Conservation (phyloP, 1,284 basidiomycete species). For the Phylloboletellus chloephorus region DNA sequence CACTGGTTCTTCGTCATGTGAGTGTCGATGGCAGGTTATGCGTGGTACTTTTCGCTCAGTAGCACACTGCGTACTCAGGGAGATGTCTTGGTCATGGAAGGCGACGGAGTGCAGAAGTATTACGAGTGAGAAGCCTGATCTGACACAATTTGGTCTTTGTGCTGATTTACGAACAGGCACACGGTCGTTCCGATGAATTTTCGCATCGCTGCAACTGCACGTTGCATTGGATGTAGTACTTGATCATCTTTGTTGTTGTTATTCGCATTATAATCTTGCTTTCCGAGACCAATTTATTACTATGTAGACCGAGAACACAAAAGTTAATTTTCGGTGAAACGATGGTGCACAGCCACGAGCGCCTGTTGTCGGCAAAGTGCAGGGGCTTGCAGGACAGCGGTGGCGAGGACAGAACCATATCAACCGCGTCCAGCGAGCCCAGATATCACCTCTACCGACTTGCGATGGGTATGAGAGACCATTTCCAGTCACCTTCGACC, state of each 20-base stretch:
- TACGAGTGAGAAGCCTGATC: slow-evolving; percentile 53
- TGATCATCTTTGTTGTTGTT: slow-evolving; percentile 10
- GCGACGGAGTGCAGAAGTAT: slow-evolving; percentile 53
- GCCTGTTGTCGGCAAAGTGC: too few species aligned
- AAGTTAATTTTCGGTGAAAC: too few species aligned
- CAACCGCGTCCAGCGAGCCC: neutral
- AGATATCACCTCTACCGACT: slow-evolving; percentile 1
- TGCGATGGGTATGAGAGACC: slow-evolving; percentile 9
- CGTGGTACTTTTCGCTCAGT: slow-evolving; percentile 1
- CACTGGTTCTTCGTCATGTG: slow-evolving; percentile 62
- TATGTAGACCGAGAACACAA: too few species aligned
- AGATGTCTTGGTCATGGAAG: slow-evolving; percentile 72
- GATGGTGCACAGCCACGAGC: slow-evolving; percentile 26
- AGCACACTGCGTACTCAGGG: slow-evolving; percentile 42
- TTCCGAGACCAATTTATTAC: too few species aligned
- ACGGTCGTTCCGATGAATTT: slow-evolving; percentile 48
- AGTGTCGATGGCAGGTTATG: slow-evolving; percentile 23
- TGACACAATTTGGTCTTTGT: neutral
- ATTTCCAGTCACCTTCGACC: slow-evolving; percentile 1
- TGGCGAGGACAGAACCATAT: slow-evolving; percentile 25
- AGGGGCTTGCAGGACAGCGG: too few species aligned
- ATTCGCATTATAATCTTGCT: slow-evolving; percentile 1
- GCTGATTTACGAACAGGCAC: slow-evolving; percentile 34
- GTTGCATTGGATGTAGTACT: slow-evolving; percentile 37
- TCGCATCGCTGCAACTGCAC: slow-evolving; percentile 50